Base-by-base conservation (phyloP, 352 stramenopile genomes). In the Phytophthora palmivora region DNA sequence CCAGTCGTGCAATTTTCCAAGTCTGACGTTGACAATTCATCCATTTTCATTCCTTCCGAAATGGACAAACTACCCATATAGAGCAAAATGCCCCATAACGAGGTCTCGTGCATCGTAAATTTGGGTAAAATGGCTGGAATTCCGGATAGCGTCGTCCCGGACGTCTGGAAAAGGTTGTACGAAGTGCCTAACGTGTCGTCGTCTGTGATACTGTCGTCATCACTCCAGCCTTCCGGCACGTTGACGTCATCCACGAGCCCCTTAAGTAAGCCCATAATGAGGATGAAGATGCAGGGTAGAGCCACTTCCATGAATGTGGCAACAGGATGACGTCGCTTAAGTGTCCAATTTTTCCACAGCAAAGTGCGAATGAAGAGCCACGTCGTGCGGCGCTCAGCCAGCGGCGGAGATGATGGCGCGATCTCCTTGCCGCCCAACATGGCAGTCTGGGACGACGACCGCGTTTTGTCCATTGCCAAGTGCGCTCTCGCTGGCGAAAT, bases 341-440 rank as follows among this genome's bases (percentile, higher is more conserved):
- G 72, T 37, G 75, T 64, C 65, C 70, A 84, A 51, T 92, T 90
- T 62, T 92, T 92, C 74, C 80, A 84, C 28, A 61, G 33, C 32
- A 61, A 32, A 15, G 42, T 61, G 30, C 53, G 53, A 36, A 78
- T 66, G 42, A 58, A 78, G 6, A 56, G 30, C 70, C 70, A 78
- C 47, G 56, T 58, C 9, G 66, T 68, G 43, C 66, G 66, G 18
- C 66, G 65, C 39, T 69, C 53, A 2, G 61, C 60, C 10, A 78
- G 38, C 10, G 53, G 53, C 9, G 57, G 59, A 0, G 43, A 18
- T 2, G 16, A 7, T 4, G 36, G 12, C 2, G 19, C 16, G 16
- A 21, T 4, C 14, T 73, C 58, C 48, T 70, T 70, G 32, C 45
- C 38, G 19, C 50, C 52, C 10, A 69, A 32, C 58, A 67, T 55